These are phyloP conservation scores for Clonostachys byssicola DNA, from an alignment of 2,329 filamentous ascomycete species.

Conservation along the genomic window DNA sequence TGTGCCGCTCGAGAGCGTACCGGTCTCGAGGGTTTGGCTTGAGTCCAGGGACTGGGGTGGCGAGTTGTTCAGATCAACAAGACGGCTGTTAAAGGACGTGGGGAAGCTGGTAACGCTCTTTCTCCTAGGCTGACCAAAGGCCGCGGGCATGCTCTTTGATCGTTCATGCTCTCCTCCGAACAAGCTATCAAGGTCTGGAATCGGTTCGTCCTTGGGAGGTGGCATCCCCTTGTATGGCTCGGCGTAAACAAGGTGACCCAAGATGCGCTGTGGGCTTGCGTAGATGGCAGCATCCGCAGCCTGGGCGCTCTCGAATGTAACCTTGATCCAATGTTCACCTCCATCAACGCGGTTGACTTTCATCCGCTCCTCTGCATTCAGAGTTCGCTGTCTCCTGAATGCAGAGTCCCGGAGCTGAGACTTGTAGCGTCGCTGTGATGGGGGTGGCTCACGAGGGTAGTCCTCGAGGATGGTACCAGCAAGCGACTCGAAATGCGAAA, in stretches of 20 bases:
- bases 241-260: slow-evolving; percentile 67
- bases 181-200: slow-evolving; percentile 45
- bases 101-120: slow-evolving; percentile 19
- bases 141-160: slow-evolving; percentile 24
- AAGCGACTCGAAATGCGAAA: slow-evolving; percentile 83
- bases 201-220: slow-evolving; percentile 59
- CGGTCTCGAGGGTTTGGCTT: slow-evolving; percentile 54
- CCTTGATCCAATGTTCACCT: slow-evolving; percentile 88
- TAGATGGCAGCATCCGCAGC: slow-evolving; percentile 67
- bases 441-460: slow-evolving; percentile 81
- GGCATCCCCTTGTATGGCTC: slow-evolving; percentile 65
- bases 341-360: slow-evolving; percentile 80
- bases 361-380: slow-evolving; percentile 69
- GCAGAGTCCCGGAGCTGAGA: slow-evolving; percentile 70
- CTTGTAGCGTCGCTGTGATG: slow-evolving; percentile 66
- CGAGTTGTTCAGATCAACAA: slow-evolving; percentile 26
- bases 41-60: slow-evolving; percentile 43
- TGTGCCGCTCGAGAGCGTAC: slow-evolving; percentile 46
- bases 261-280: slow-evolving; percentile 66
- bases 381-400: slow-evolving; percentile 57
- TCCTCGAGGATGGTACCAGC: slow-evolving; percentile 89
- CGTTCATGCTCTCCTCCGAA: slow-evolving; percentile 20
- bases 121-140: slow-evolving; percentile 15
- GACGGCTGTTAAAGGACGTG: slow-evolving; percentile 27
- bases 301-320: slow-evolving; percentile 72